Base-by-base conservation (phyloP, 345 rosid species). In the Raphanus sativus region DNA sequence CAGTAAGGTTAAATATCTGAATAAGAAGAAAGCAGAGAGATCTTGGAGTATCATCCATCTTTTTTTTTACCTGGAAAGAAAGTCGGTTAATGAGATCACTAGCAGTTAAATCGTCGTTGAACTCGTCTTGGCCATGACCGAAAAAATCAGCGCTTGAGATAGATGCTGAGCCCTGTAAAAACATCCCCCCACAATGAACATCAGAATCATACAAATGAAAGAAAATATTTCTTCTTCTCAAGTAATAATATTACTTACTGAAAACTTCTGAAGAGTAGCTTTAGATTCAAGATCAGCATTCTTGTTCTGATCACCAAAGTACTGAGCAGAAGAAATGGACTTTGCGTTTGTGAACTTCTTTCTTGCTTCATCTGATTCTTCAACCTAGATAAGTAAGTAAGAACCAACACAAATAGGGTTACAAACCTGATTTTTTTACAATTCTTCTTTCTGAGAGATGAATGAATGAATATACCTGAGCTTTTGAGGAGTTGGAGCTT, bases 81-180 rank as follows among this genome's bases (percentile, higher is more conserved):
- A 96, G 81, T 24, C 98, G 86, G 74, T 89, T 93, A 61, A 96
- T 88, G 68, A 93, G 92, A 79, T 93, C 99, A 63, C 97, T 85
- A 16, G 97, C 95, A 64, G 97, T 85, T 79, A 93, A 82, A 80
- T 96, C 99, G 62, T 91, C 38, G 8, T 87, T 62, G 36, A 88
- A 45, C 64, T 87, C 64, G 69, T 91, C 93, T 25, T 78, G 16
- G 33, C 34, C 66, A 3, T 86, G 71, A 76, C 99, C 99, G 76
- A 91, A 96, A 70, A 93, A 91, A 82, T 93, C 99, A 70, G 97
- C 97, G 75, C 99, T 93, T 52, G 99, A 96, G 56, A 96, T 96
- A 30, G 99, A 88, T 13, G 95, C 16, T 8, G 99, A 96, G 60
- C 97, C 85, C 99, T 96, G 88, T 3, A 32, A 28, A 59, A 28